phyloP scores from a whole-genome alignment of 176 grass and related monocot species.

The Triticum aestivum region DNA sequence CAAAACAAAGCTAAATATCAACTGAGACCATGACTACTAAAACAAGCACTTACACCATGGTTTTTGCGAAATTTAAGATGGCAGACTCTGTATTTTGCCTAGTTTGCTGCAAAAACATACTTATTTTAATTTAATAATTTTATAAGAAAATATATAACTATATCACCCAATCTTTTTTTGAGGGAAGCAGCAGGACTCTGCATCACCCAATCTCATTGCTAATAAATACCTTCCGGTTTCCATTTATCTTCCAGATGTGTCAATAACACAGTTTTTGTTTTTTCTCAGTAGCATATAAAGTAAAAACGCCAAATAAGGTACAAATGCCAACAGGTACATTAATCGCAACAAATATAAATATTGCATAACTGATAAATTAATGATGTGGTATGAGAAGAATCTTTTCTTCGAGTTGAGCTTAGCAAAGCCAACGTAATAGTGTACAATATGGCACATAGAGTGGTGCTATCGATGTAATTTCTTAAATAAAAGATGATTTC shows the following conservation, averaged over 20 bases:
- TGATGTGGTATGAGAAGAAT: no score
- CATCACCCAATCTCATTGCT: neutral
- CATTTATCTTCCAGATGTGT: neutral
- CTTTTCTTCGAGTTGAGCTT: no score
- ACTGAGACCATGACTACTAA: neutral
- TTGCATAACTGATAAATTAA: no score
- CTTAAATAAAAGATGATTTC: neutral
- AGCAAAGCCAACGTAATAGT: no score
- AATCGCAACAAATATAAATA: no score
- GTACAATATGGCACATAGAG: no score
- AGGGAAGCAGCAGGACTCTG: no score
- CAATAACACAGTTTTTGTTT: neutral
- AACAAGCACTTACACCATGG: neutral
- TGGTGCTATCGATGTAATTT: neutral
- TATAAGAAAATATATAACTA: neutral
- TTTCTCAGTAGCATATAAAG: neutral
- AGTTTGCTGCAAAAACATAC: neutral
- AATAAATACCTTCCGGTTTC: neutral
- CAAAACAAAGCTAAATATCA: neutral
- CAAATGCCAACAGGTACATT: neutral
- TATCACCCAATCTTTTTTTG: neutral
- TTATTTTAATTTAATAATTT: neutral
- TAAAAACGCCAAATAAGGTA: neutral
- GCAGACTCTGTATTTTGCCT: neutral
- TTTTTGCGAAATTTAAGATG: neutral